Evolutionary conservation across 768 basidiomycete species (phyloP).

Genomic region (Lenzites betulinus): DNA sequence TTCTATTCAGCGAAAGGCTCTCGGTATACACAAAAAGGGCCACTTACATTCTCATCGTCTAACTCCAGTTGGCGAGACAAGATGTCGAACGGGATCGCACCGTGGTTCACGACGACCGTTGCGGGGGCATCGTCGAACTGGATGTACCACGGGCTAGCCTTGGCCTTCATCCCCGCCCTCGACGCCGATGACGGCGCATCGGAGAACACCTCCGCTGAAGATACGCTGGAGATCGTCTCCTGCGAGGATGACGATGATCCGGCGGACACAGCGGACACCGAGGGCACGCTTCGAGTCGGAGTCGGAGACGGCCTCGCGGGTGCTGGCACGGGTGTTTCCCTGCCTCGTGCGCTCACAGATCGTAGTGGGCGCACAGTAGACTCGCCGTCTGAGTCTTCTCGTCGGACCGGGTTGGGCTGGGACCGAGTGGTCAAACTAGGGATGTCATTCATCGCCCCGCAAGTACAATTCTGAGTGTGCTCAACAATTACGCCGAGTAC

Average conservation of each 20-base stretch:
- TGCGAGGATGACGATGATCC: neutral
- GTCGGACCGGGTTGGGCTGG: neutral
- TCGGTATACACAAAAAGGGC: neutral
- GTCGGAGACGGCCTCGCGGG: neutral
- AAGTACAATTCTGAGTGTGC: neutral
- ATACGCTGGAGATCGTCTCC: neutral
- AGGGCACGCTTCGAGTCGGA: neutral
- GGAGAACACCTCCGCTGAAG: neutral
- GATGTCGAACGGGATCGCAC: conserved; percentile 34
- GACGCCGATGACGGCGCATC: conserved; percentile 1
- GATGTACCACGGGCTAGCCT: conserved; percentile 35
- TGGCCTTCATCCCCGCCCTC: neutral
- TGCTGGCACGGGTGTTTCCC: neutral
- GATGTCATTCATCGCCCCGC: neutral
- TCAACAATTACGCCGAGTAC: neutral
- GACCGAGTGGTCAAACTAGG: neutral
- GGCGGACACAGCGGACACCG: neutral
- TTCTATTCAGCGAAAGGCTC: neutral
- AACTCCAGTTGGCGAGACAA: conserved; percentile 36
- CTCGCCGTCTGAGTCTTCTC: conserved; percentile 11
- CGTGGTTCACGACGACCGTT: conserved; percentile 34
- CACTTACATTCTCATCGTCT: conserved; percentile 38
- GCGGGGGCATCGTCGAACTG: conserved; percentile 43
- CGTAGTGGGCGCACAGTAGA: neutral
- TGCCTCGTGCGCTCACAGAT: neutral